These are phyloP conservation scores for Neurospora sp. DNA, from an alignment of 495 filamentous ascomycete species.

Conservation along the genomic window DNA sequence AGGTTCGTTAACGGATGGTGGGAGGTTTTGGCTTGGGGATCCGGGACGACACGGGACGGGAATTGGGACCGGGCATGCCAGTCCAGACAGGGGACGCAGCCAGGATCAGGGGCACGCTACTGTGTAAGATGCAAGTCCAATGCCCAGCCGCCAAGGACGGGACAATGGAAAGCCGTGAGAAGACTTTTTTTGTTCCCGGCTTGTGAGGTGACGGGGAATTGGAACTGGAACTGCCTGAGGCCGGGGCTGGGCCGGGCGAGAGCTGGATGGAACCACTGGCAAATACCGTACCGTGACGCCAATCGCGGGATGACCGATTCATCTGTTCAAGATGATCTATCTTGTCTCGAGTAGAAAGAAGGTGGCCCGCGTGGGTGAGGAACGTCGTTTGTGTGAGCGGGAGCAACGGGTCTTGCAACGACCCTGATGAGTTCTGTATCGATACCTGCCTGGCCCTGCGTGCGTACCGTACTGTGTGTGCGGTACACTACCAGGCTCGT, in stretches of 20 bases:
- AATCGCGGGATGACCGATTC: neutral
- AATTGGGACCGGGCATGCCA: conserved; percentile 22
- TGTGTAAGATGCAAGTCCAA: neutral
- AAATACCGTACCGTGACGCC: neutral
- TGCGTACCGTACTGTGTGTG: neutral
- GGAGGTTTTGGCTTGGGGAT: neutral
- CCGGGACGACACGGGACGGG: conserved; percentile 6
- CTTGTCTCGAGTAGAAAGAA: neutral
- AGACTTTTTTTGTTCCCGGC: neutral
- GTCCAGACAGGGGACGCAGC: conserved; percentile 19
- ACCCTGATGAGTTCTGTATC: neutral
- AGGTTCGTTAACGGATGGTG: conserved; percentile 3
- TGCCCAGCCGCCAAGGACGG: conserved; percentile 13
- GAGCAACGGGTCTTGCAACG: neutral
- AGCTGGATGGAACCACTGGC: neutral
- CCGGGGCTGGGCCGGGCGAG: neutral
- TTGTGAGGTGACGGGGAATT: neutral
- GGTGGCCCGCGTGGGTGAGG: neutral
- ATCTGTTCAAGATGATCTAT: neutral
- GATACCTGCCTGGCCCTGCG: neutral
- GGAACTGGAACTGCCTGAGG: neutral
- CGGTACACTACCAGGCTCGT: neutral
- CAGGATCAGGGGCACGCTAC: neutral
- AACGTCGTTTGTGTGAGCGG: neutral
- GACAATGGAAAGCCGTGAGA: conserved; percentile 15